Evolutionary conservation across 441 rosid species (phyloP).

Genomic region (Macaranga tanarius): DNA sequence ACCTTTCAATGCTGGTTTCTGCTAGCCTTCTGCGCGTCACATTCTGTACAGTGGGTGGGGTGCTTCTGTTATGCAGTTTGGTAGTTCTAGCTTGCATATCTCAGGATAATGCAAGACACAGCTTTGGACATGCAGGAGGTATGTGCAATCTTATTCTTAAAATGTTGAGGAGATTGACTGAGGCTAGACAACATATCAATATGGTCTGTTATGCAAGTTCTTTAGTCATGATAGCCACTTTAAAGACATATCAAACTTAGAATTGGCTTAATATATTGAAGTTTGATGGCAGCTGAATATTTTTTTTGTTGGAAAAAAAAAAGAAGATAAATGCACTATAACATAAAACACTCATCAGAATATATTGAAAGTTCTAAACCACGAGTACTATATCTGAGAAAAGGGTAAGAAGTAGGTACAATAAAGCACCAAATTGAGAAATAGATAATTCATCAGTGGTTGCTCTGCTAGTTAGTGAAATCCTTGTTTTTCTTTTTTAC

Average conservation of each 20-base stretch:
- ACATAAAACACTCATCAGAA: too few species aligned
- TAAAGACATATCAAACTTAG: not conserved
- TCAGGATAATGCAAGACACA: constrained; percentile 71
- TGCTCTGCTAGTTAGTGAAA: not conserved
- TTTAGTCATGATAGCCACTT: not conserved
- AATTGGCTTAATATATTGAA: not conserved
- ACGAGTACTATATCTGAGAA: too few species aligned
- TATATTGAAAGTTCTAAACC: too few species aligned
- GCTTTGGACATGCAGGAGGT: constrained; percentile 80
- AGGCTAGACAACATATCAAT: not conserved
- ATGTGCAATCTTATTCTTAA: constrained; percentile 9
- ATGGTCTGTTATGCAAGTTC: not conserved
- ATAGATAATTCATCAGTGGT: too few species aligned
- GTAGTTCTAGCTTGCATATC: constrained; percentile 56
- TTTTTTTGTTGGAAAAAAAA: too few species aligned
- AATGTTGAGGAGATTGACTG: constrained; percentile 14
- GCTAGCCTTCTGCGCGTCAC: constrained; percentile 52
- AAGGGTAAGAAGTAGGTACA: too few species aligned
- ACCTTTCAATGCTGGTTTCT: constrained; percentile 20
- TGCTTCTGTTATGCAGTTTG: constrained; percentile 56
- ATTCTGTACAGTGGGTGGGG: constrained; percentile 56
- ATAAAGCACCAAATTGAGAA: too few species aligned
- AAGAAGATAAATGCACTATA: too few species aligned
- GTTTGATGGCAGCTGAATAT: not conserved
- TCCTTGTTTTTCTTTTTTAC: not conserved